Base-by-base conservation (phyloP, 129 eudicot genomes). In the Rutidosis leptorrhynchoides region DNA sequence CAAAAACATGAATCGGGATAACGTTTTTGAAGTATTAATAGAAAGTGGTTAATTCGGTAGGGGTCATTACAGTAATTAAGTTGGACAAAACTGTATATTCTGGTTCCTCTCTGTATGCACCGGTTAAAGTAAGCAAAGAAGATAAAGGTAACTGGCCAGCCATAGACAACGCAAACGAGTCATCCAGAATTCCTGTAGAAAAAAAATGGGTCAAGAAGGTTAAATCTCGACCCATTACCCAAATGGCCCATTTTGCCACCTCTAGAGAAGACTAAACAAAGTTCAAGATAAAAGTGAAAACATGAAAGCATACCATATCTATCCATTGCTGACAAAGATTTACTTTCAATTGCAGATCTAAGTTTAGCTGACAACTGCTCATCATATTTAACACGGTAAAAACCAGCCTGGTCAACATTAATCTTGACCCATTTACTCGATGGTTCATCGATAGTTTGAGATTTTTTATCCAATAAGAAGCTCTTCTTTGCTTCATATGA, bases 371-470 rank as follows among this genome's bases (percentile, higher is more conserved):
- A 81, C 54, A 94, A 83, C 12, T 79, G 80, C 19, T 84, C 97
- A 51, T 94, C 99, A 56, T 94, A 94, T 69, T 94, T 89, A 57
- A 94, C 99, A 69, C 99, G 77, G 74, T 85, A 94, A 65, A 94
- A 94, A 51, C 95, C 99, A 56, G 99, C 80, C 77, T 83, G 97
- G 35, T 84, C 94, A 72, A 89, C 90, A 70, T 94, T 94, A 63
- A 94, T 62, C 72, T 94, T 94, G 28, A 94, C 78, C 99, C 99
- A 94, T 27, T 69, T 68, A 82, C 68, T 72, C 54, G 73, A 53
- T 51, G 82, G 37, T 51, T 60, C 54, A 53, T 59, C 83, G 69
- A 82, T 62, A 62, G 71, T 27, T 80, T 84, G 86, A 70, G 81
- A 80, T 64, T 67, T 84, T 68, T 73, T 19, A 77, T 89, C 81